Evolutionary conservation across 1,284 basidiomycete species (phyloP).

Genomic region (Trametes sp.): DNA sequence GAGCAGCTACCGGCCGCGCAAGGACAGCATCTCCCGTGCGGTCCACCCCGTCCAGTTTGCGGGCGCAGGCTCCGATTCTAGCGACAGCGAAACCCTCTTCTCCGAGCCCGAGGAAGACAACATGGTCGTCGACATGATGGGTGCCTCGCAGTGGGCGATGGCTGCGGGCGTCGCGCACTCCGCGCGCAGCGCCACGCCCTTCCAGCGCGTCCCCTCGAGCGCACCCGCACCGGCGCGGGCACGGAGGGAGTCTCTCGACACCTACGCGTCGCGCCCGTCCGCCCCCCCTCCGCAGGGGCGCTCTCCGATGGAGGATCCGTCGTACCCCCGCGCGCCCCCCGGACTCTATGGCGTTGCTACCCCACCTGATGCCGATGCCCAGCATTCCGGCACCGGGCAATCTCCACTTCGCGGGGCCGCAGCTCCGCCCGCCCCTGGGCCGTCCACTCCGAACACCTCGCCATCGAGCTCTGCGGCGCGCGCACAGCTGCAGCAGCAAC

Average conservation of each 20-base stretch:
- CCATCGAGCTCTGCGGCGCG: background rate
- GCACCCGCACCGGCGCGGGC: background rate
- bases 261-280: background rate
- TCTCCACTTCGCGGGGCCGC: conserved; percentile 11
- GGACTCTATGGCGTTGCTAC: conserved; percentile 29
- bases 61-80: conserved; percentile 29
- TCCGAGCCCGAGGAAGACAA: conserved; percentile 25
- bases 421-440: conserved; percentile 3
- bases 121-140: conserved; percentile 32
- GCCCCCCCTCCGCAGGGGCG: background rate
- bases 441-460: background rate
- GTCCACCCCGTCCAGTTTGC: conserved; percentile 24
- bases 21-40: conserved; percentile 23
- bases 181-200: conserved; percentile 18
- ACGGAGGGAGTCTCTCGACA: conserved; percentile 7
- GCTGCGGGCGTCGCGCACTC: conserved; percentile 1
- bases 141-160: conserved; percentile 20
- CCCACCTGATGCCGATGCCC: conserved; percentile 21
- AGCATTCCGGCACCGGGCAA: background rate
- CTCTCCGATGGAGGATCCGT: conserved; percentile 5
- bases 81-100: conserved; percentile 36
- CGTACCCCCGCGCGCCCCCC: conserved; percentile 29
- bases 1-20: conserved; percentile 19
- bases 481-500: conserved; percentile 6
- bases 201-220: conserved; percentile 20